phyloP scores from a whole-genome alignment of 1,284 basidiomycete species.

The Ustanciosporium gigantosporum region DNA sequence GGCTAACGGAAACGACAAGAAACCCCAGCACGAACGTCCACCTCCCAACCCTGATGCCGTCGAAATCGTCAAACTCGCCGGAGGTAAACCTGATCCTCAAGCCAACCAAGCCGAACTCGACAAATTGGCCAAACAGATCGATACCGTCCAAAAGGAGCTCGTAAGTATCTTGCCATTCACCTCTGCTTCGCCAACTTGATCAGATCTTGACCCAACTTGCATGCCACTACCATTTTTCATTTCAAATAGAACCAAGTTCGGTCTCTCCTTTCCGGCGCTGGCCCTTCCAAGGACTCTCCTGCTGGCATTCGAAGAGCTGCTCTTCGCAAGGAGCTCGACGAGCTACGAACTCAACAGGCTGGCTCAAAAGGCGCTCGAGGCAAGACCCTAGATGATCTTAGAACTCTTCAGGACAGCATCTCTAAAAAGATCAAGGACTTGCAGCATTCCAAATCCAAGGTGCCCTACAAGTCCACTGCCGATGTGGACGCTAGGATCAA shows the following conservation, averaged over 20 bases:
- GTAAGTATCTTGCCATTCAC: conserved; percentile 11
- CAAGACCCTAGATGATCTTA: conserved; percentile 82
- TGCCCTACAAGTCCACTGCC: conserved; percentile 79
- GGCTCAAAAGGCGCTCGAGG: conserved; percentile 75
- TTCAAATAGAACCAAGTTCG: conserved; percentile 71
- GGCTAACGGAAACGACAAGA: conserved; percentile 9
- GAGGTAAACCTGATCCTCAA: conserved; percentile 54
- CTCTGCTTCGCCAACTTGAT: not conserved
- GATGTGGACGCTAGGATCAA: conserved; percentile 83
- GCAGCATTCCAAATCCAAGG: conserved; percentile 78
- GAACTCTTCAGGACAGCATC: conserved; percentile 76
- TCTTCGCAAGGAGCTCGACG: conserved; percentile 81
- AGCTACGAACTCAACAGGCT: conserved; percentile 78
- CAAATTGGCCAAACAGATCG: conserved; percentile 51
- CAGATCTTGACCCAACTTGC: not conserved
- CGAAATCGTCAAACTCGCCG: conserved; percentile 53
- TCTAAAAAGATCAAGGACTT: conserved; percentile 90
- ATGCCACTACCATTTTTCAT: not conserved
- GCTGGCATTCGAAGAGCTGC: conserved; percentile 74
- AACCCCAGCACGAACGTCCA: conserved; percentile 24
- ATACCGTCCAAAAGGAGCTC: conserved; percentile 50
- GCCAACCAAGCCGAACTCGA: conserved; percentile 57
- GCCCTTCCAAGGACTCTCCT: conserved; percentile 53
- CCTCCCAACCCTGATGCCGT: conserved; percentile 42
- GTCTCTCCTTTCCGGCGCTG: conserved; percentile 66